phyloP scores from a whole-genome alignment of 2,329 filamentous ascomycete species.

The Macrophomina phaseolina region DNA sequence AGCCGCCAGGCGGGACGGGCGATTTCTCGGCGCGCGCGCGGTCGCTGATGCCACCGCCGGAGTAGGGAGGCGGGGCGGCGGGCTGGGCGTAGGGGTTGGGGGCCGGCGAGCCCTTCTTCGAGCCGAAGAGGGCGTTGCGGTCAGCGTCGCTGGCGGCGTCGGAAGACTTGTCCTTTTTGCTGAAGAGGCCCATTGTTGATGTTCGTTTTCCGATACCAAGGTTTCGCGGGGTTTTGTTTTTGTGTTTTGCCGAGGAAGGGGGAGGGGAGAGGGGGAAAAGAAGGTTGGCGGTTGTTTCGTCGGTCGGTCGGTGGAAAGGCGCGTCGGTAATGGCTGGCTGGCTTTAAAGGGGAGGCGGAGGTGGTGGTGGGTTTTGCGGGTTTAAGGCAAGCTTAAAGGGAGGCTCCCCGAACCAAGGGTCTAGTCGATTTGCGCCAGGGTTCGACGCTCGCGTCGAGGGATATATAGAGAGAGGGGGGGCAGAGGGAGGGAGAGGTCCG shows the following conservation, averaged over 20 bases:
- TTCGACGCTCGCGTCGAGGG: no score
- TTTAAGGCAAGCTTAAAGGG: neutral
- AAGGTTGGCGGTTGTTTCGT: no score
- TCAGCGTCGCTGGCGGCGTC: constrained; percentile 58
- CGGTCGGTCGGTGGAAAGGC: no score
- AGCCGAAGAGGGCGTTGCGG: constrained; percentile 64
- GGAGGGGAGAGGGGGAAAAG: neutral
- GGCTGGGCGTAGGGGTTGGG: constrained; percentile 63
- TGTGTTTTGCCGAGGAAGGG: no score
- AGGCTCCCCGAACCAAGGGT: neutral
- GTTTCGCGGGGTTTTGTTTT: neutral
- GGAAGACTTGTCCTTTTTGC: constrained; percentile 58
- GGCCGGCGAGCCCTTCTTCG: constrained; percentile 59
- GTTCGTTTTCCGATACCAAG: neutral
- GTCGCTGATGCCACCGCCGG: constrained; percentile 36
- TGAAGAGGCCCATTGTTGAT: constrained; percentile 39
- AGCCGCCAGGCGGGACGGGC: constrained; percentile 51
- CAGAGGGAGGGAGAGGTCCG: neutral
- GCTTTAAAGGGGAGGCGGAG: no score
- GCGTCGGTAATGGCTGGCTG: no score
- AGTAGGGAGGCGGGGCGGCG: constrained; percentile 49
- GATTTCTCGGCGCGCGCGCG: constrained; percentile 50
- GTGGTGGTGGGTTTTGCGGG: no score
- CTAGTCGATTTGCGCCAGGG: no score
- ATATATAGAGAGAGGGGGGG: no score